Evolutionary conservation across 345 rosid genomes (phyloP), one percentile per base, ranked within the genome.

Genomic region (Acer saccharum): DNA sequence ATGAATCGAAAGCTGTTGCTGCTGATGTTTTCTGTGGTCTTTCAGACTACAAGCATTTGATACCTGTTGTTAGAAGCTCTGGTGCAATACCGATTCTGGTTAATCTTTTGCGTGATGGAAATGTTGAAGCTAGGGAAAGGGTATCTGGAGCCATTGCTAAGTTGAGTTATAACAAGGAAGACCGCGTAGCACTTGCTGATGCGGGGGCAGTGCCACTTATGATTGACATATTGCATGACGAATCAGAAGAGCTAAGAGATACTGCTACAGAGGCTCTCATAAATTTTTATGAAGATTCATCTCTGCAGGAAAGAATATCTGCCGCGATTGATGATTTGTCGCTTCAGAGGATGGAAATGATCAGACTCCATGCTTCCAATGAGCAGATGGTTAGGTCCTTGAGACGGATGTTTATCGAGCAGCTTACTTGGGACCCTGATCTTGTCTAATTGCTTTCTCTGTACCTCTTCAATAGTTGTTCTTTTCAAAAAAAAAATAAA

Each of bases 21-120:
- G 82, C 89, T 77, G 88, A 89, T 84, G 88, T 89, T 52, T 41
- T 91, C 63, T 89, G 93, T 91, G 86, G 85, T 84, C 84, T 91
- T 32, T 77, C 89, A 0, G 82, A 89, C 41, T 85, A 86, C 79
- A 85, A 84, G 81, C 89, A 88, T 54, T 85, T 90, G 21, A 81
- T 83, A 27, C 75, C 90, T 12, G 78, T 88, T 67, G 82, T 88
- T 46, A 78, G 88, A 80, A 89, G 83, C 81, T 88, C 89, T 0
- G 95, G 95, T 2, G 93, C 86, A 13, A 87, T 91, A 75, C 91
- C 87, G 4, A 68, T 83, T 65, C 71, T 91, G 16, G 79, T 91
- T 17, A 78, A 76, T 81, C 86, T 89, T 81, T 55, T 91, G 77
- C 77, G 86, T 46, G 81, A 72, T 71, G 89, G 81, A 57, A 83